phyloP scores from a whole-genome alignment of 2,329 filamentous ascomycete species.

The Aspergillus ibericus region DNA sequence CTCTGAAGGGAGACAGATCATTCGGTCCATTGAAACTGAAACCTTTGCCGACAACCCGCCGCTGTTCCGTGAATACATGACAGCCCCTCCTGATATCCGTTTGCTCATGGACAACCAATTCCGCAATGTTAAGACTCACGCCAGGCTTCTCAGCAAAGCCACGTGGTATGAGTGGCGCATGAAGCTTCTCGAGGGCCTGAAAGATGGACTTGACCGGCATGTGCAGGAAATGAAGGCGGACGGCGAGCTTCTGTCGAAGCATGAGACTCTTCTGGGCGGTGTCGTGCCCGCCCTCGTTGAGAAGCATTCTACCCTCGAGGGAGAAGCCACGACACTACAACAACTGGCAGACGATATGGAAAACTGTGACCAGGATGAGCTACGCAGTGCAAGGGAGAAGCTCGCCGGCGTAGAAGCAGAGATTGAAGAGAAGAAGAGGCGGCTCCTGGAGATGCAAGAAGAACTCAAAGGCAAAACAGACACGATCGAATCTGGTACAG shows the following conservation, averaged over 20 bases:
- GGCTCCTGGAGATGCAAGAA: constrained; percentile 65
- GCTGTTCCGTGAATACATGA: constrained; percentile 87
- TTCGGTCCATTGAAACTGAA: constrained; percentile 85
- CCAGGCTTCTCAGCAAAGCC: constrained; percentile 84
- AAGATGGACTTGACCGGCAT: constrained; percentile 75
- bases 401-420: constrained; percentile 66
- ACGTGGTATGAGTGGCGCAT: constrained; percentile 99
- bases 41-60: constrained; percentile 88
- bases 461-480: constrained; percentile 68
- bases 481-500: constrained; percentile 61
- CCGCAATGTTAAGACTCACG: constrained; percentile 94
- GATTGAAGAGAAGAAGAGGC: constrained; percentile 66
- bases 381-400: constrained; percentile 70
- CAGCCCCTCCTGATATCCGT: constrained; percentile 78
- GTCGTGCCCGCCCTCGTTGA: constrained; percentile 66
- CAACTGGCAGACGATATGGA: constrained; percentile 63
- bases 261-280: constrained; percentile 67
- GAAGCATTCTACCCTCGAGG: constrained; percentile 61
- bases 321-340: constrained; percentile 67
- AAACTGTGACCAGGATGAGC: constrained; percentile 72
- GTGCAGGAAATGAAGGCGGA: constrained; percentile 75
- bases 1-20: constrained; percentile 83
- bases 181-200: constrained; percentile 79
- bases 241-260: constrained; percentile 63
- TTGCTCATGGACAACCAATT: constrained; percentile 92